Evolutionary conservation across 1,139 yeast genomes (phyloP).

Genomic region (Kurtzmaniella quercitrusa): DNA sequence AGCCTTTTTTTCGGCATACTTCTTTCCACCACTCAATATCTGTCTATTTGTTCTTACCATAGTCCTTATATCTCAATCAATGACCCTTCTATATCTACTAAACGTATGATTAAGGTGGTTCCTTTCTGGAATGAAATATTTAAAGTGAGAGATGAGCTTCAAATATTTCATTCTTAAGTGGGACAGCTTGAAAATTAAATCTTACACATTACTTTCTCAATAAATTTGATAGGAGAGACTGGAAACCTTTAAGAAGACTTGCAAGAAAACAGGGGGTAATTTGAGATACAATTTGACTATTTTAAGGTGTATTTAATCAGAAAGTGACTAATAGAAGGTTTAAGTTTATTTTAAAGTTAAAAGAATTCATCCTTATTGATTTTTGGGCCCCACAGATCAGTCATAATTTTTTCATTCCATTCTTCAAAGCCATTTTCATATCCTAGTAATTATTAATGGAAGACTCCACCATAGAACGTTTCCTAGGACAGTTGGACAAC

Average conservation of each 20-base stretch:
- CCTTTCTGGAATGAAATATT: neutral
- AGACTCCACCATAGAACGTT: constrained; percentile 16
- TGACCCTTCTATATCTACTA: no score
- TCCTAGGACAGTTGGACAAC: constrained; percentile 22
- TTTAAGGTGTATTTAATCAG: no score
- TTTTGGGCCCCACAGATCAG: no score
- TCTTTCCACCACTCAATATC: constrained; percentile 82
- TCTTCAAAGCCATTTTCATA: no score
- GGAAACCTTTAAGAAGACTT: neutral
- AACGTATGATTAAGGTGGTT: neutral
- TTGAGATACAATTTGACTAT: no score
- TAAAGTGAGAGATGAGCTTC: neutral
- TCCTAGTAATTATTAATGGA: no score
- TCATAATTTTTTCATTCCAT: no score
- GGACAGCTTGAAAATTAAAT: neutral
- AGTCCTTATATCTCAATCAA: no score
- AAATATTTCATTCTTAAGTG: neutral
- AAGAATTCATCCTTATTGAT: no score
- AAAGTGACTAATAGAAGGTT: no score
- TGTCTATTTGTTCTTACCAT: constrained; percentile 56
- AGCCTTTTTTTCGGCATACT: constrained; percentile 63
- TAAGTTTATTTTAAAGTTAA: no score
- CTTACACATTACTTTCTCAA: neutral
- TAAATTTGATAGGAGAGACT: neutral
- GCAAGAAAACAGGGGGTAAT: no score